These are phyloP conservation scores for Limnanthes douglasii DNA, from an alignment of 345 rosid species.

Conservation along the genomic window DNA sequence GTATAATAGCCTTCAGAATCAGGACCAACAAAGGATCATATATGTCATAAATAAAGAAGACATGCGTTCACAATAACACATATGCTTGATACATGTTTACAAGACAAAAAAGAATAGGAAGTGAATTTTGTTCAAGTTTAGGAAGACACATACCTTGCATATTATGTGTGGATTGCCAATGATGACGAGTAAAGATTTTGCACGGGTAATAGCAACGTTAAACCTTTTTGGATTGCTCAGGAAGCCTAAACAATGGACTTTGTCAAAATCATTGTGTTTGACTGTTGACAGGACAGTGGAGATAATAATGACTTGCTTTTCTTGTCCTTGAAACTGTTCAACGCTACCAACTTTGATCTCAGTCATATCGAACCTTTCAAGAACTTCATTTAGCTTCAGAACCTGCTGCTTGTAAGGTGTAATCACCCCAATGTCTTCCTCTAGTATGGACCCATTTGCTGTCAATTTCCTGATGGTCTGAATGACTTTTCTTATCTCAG, in stretches of 20 bases:
- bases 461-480: slow-evolving; percentile 42
- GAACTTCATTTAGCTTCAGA: slow-evolving; percentile 47
- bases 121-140: too few species aligned
- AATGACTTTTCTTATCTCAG: slow-evolving; percentile 78
- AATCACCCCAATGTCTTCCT: slow-evolving; percentile 71
- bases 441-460: slow-evolving; percentile 23
- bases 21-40: too few species aligned
- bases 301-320: slow-evolving; percentile 57
- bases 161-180: slow-evolving; percentile 82
- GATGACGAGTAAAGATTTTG: slow-evolving; percentile 55
- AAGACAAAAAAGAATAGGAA: too few species aligned
- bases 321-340: slow-evolving; percentile 97
- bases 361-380: slow-evolving; percentile 44
- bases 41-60: too few species aligned
- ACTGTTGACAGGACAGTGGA: slow-evolving; percentile 84
- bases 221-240: slow-evolving; percentile 83
- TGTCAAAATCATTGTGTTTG: slow-evolving; percentile 66
- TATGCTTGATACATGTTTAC: too few species aligned
- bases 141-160: slow-evolving; percentile 46
- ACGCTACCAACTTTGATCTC: slow-evolving; percentile 85
- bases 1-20: too few species aligned
- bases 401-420: slow-evolving; percentile 94
- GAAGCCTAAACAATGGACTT: slow-evolving; percentile 53
- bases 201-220: slow-evolving; percentile 81
- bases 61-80: too few species aligned